phyloP scores from a whole-genome alignment of 192 early-diverging fungal species.

The Coemansia javaensis region DNA sequence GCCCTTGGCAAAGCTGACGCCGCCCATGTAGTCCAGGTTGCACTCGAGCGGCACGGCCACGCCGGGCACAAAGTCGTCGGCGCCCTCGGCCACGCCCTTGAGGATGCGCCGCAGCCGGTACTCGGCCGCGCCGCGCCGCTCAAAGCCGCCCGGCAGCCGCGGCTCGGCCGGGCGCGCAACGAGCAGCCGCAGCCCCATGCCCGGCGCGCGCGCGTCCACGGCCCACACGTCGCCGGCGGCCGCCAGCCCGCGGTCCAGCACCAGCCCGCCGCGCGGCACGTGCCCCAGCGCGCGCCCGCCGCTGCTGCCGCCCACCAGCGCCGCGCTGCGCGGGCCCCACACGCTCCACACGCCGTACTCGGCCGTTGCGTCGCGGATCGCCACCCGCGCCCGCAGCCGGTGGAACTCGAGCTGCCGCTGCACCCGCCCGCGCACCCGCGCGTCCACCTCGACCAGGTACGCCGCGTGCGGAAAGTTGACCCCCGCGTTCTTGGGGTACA shows the following conservation, averaged over 20 bases:
- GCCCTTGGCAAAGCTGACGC: conserved; percentile 95
- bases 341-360: conserved; percentile 66
- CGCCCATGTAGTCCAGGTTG: conserved; percentile 88
- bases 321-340: conserved; percentile 60
- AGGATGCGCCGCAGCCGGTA: conserved; percentile 77
- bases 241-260: conserved; percentile 24
- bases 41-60: conserved; percentile 80
- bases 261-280: conserved; percentile 33
- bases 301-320: conserved; percentile 20
- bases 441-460: conserved; percentile 76
- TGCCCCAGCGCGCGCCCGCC: conserved; percentile 19
- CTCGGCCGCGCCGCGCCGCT: conserved; percentile 48
- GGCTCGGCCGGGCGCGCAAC: conserved; percentile 3
- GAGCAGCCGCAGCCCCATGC: conserved; percentile 59
- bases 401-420: conserved; percentile 70
- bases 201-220: conserved; percentile 53
- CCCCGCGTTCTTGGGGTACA: conserved; percentile 67
- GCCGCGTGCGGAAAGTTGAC: conserved; percentile 60
- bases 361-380: conserved; percentile 59
- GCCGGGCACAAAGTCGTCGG: conserved; percentile 68
- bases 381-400: conserved; percentile 71
- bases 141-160: conserved; percentile 53
- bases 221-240: conserved; percentile 27
- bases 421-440: conserved; percentile 50
- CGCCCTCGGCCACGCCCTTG: conserved; percentile 87